These are phyloP conservation scores for Francoa sonchifolia DNA, from an alignment of 441 rosid genomes.

Conservation along the genomic window DNA sequence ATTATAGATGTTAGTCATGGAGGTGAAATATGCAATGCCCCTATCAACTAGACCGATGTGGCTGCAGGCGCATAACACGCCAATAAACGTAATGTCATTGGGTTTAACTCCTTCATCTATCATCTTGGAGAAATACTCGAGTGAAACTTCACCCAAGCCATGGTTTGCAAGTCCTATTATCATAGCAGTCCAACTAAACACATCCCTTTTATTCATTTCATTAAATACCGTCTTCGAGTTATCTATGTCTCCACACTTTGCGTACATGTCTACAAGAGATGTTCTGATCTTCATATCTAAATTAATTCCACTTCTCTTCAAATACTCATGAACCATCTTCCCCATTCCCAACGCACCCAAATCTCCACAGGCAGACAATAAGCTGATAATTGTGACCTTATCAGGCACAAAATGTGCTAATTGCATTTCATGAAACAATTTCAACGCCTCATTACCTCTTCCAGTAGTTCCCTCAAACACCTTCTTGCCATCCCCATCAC, in stretches of 20 bases:
- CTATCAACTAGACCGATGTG: constrained; percentile 37
- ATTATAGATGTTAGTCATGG: constrained; percentile 26
- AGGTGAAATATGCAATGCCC: constrained; percentile 30
- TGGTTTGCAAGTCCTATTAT: constrained; percentile 41
- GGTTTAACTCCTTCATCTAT: constrained; percentile 24
- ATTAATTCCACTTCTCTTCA: constrained; percentile 16
- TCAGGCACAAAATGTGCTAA: constrained; percentile 22
- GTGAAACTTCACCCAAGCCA: constrained; percentile 30
- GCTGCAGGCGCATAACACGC: constrained; percentile 37
- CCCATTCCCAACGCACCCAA: constrained; percentile 44
- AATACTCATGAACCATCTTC: constrained; percentile 30
- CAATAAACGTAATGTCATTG: constrained; percentile 30
- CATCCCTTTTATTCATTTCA: constrained; percentile 26
- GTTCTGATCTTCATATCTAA: constrained; percentile 28
- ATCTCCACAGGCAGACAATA: constrained; percentile 36
- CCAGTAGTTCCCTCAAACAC: too few relatives aligned
- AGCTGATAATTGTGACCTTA: constrained; percentile 32
- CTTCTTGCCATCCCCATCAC: too few relatives aligned
- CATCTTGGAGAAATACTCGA: constrained; percentile 24
- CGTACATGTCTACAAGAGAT: constrained; percentile 38
- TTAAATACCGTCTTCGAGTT: constrained; percentile 23
- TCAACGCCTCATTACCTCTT: constrained; percentile 33
- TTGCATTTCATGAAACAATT: constrained; percentile 34
- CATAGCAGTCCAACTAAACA: constrained; percentile 29
- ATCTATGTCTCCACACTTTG: constrained; percentile 32